Percentiles rank a stretch among this genome's conserved stretches.
phyloP scores from a whole-genome alignment of 192 early-diverging fungal genomes.

The Coemansia sp. region DNA sequence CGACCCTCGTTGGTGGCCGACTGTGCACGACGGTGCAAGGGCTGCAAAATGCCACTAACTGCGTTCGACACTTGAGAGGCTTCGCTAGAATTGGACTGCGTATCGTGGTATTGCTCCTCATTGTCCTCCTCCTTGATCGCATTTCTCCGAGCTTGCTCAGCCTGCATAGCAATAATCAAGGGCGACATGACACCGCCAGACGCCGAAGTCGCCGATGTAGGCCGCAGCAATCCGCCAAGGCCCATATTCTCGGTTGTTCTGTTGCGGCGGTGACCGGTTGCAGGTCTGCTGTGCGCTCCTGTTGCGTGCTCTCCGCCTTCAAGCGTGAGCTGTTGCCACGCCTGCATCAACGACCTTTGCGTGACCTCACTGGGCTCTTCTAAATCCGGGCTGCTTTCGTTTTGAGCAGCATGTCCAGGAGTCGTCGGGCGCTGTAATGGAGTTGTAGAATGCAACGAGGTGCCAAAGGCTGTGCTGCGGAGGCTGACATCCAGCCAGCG shows the following conservation, averaged over 20 bases:
- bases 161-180: slow-evolving; percentile 39
- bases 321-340: slow-evolving; percentile 8
- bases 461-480: neutral
- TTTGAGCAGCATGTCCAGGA: neutral
- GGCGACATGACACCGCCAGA: slow-evolving; percentile 18
- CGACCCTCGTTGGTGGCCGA: neutral
- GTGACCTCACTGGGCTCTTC: slow-evolving; percentile 14
- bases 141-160: slow-evolving; percentile 33
- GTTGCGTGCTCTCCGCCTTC: neutral
- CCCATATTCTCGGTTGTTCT: slow-evolving; percentile 14
- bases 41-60: neutral
- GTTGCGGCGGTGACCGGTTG: slow-evolving; percentile 24
- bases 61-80: neutral
- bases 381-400: neutral
- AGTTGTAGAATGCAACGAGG: neutral
- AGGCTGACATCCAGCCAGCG: slow-evolving; percentile 65
- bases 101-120: slow-evolving; percentile 28
- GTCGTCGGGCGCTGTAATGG: neutral
- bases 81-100: slow-evolving; percentile 13
- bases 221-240: neutral
- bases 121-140: slow-evolving; percentile 15
- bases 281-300: neutral
- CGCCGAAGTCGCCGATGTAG: slow-evolving; percentile 10
- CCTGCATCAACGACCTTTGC: slow-evolving; percentile 18
- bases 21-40: slow-evolving; percentile 13